These are phyloP conservation scores for Gastrolobium bilobum DNA, from an alignment of 306 rosid species.

Conservation along the genomic window DNA sequence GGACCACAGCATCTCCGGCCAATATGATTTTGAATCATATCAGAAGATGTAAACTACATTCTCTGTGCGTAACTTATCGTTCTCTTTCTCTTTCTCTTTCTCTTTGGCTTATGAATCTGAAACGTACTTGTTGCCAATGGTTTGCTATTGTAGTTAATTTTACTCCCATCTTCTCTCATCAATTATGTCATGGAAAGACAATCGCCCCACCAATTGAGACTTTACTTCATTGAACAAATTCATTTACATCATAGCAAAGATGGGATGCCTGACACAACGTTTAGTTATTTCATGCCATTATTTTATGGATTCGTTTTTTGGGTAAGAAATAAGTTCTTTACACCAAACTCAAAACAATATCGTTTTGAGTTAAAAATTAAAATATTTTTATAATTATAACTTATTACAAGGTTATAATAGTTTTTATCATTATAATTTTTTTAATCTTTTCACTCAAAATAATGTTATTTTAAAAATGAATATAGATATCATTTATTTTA, in stretches of 20 bases:
- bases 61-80: slow-evolving; percentile 8
- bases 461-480: too few relatives aligned
- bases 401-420: too few relatives aligned
- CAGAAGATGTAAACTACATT: neutral
- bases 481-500: neutral
- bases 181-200: slow-evolving; percentile 24
- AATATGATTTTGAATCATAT: neutral
- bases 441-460: too few relatives aligned
- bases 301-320: too few relatives aligned
- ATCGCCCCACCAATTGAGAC: slow-evolving; percentile 27
- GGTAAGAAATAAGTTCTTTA: too few relatives aligned
- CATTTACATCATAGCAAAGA: neutral
- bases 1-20: neutral
- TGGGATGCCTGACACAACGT: too few relatives aligned
- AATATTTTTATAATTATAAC: too few relatives aligned
- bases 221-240: slow-evolving; percentile 6
- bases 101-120: slow-evolving; percentile 22
- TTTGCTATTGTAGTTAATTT: neutral
- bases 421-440: too few relatives aligned
- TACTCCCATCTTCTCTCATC: slow-evolving; percentile 13
- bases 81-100: neutral
- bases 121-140: slow-evolving; percentile 1
- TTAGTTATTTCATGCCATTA: slow-evolving; percentile 14
- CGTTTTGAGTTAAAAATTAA: too few relatives aligned
- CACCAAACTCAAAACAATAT: too few relatives aligned